Evolutionary conservation across 495 filamentous ascomycete species (phyloP).

Genomic region (Friedmanniomyces endolithicus): DNA sequence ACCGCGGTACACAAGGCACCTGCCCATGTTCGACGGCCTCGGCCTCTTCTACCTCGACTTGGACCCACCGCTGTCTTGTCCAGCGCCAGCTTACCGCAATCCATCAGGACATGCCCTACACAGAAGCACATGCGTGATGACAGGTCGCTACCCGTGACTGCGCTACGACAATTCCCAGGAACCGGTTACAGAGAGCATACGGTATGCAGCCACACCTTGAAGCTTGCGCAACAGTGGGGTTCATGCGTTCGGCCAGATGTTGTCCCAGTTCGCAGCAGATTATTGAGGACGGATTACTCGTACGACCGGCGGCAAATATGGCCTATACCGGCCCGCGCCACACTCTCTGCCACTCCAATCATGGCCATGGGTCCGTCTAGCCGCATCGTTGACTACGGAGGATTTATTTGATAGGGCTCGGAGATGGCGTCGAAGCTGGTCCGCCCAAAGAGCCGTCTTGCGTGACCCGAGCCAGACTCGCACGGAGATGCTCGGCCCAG

Average conservation of each 20-base stretch:
- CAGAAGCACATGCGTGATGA: constrained; percentile 8
- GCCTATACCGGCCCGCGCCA: not conserved
- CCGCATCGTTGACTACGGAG: not conserved
- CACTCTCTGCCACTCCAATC: not conserved
- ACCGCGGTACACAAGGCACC: no score
- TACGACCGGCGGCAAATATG: not conserved
- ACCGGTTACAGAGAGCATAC: constrained; percentile 6
- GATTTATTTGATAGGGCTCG: not conserved
- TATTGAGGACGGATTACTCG: not conserved
- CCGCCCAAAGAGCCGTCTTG: not conserved
- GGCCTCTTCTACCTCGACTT: not conserved
- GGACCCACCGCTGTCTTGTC: not conserved
- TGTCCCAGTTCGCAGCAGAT: not conserved
- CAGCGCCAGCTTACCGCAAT: not conserved
- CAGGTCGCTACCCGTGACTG: constrained; percentile 5
- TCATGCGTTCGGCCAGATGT: not conserved
- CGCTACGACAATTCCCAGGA: not conserved
- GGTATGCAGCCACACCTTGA: constrained; percentile 20
- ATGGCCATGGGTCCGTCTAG: not conserved
- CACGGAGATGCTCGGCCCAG: not conserved
- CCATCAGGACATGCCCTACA: not conserved
- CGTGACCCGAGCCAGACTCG: not conserved
- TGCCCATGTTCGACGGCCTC: not conserved
- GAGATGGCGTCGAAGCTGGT: not conserved
- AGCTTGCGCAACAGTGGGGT: constrained; percentile 3